phyloP scores from a whole-genome alignment of 2,329 filamentous ascomycete species.

The Chaetomiaceae sp. region DNA sequence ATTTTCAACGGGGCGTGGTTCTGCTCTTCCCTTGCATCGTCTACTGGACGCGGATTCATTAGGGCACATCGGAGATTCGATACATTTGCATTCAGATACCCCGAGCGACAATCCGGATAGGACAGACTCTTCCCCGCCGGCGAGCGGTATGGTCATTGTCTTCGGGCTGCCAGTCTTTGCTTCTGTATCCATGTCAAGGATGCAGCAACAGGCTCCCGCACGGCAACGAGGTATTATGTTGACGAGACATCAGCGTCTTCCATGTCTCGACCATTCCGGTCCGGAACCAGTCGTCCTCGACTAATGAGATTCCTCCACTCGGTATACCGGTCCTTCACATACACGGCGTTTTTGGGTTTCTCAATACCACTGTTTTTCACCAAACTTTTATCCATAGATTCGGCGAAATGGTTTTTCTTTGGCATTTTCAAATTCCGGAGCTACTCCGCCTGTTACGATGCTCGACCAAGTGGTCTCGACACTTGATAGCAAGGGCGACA shows the following conservation, averaged over 20 bases:
- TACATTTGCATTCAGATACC: slow-evolving; percentile 32
- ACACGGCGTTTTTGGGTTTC: slow-evolving; percentile 30
- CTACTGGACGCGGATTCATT: slow-evolving; percentile 18
- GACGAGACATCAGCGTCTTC: not conserved
- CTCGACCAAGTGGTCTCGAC: not conserved
- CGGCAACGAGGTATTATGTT: not conserved
- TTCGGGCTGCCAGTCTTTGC: not conserved
- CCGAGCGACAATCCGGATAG: slow-evolving; percentile 20
- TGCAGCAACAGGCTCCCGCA: not conserved
- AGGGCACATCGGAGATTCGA: slow-evolving; percentile 25
- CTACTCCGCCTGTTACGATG: not conserved
- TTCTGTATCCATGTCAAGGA: not conserved
- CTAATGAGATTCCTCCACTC: slow-evolving; percentile 26
- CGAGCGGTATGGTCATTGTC: not conserved
- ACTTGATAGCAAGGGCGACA: not conserved
- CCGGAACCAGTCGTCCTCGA: slow-evolving; percentile 15
- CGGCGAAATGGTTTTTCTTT: slow-evolving; percentile 12
- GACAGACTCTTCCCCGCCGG: not conserved
- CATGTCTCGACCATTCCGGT: not conserved
- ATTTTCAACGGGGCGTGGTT: slow-evolving; percentile 14
- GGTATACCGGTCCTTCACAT: slow-evolving; percentile 30
- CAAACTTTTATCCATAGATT: slow-evolving; percentile 25
- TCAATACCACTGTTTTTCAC: slow-evolving; percentile 6
- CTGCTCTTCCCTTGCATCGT: slow-evolving; percentile 23
- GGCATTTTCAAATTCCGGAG: not conserved